Base-by-base conservation (phyloP, 805 yeast genomes). In the Priceomyces carsonii region DNA sequence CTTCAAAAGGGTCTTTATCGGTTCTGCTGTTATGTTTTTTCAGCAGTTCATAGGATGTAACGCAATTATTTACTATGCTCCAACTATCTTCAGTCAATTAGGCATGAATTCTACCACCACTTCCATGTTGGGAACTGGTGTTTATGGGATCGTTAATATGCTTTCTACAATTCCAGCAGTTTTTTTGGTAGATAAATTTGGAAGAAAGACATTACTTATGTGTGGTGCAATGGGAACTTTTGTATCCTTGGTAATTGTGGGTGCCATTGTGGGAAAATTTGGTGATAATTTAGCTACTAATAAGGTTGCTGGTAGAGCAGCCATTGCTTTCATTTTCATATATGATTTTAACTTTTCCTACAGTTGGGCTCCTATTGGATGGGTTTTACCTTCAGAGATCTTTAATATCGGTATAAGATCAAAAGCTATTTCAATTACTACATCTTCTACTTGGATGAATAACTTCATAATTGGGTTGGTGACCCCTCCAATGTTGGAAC, bases 271-370 rank as follows among this genome's bases (percentile, higher is more conserved):
- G 12, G 57, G 55, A 15, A 44, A 40, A 26, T 46, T 41, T 31
- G 43, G 32, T n/a, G 55, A 44, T 15, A 30, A 32, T 20, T 33
- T 46, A 9, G 41, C 39, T 19, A 30, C 39, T 16, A 23, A 44
- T 20, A 54, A 55, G n/a, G 38, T 43, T 18, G 41, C 40, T 16
- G 47, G 47, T 25, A 56, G 57, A 25, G 66, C 63, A 16, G 66
- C 63, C 10, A 65, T 62, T 45, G 65, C 59, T 32, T 61, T 61
- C 48, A 47, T 60, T 42, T 50, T 50, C 41, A 32, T 49, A 13
- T 59, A 56, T 33, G 59, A 58, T 45, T 53, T 62, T 29, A 57
- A 55, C 5, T 58, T 59, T 43, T 57, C 77, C 77, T 52, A 61
- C 52, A 39, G 54, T 46, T 51, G 51, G 51, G 54, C 67, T 46